Evolutionary conservation across 1,139 yeast species (phyloP).

Genomic region (Saccharomycopsis hybrid): DNA sequence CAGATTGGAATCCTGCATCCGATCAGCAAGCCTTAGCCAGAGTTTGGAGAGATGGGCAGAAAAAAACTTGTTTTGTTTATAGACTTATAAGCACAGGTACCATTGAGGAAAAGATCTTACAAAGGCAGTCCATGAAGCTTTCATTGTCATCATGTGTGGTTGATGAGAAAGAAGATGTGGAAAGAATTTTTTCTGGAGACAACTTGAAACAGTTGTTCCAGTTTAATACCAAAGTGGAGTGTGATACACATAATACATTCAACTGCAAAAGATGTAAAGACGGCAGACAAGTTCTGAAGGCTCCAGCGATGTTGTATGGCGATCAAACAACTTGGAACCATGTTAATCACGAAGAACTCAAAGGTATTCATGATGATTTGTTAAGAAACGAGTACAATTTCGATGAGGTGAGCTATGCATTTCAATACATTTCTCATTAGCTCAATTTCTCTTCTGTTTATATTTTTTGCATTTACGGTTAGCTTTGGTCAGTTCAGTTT

Average conservation of each 20-base stretch:
- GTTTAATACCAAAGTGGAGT: constrained; percentile 58
- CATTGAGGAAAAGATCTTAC: constrained; percentile 93
- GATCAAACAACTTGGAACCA: constrained; percentile 99
- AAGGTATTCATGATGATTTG: constrained; percentile 65
- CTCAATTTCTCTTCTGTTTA: too few relatives aligned
- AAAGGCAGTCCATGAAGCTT: constrained; percentile 93
- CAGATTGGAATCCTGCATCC: constrained; percentile 99
- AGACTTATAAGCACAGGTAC: constrained; percentile 92
- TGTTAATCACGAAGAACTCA: constrained; percentile 54
- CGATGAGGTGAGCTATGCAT: constrained; percentile 75
- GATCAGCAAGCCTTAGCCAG: constrained; percentile 98
- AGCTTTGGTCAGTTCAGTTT: too few relatives aligned
- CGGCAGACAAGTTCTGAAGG: constrained; percentile 56
- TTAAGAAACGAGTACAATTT: constrained; percentile 65
- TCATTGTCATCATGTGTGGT: constrained; percentile 93
- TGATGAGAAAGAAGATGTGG: constrained; percentile 94
- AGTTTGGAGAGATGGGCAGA: constrained; percentile 99
- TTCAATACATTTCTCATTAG: constrained; percentile 83
- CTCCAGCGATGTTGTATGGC: constrained; percentile 93
- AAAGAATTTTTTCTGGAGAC: constrained; percentile 80
- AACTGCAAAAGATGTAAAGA: constrained; percentile 78
- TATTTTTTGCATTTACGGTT: too few relatives aligned
- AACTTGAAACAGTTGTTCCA: constrained; percentile 70
- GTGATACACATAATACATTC: constrained; percentile 92
- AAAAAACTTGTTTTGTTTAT: constrained; percentile 92